Base-by-base conservation (phyloP, 1,139 yeast genomes). In the Protomyces gravidus region DNA sequence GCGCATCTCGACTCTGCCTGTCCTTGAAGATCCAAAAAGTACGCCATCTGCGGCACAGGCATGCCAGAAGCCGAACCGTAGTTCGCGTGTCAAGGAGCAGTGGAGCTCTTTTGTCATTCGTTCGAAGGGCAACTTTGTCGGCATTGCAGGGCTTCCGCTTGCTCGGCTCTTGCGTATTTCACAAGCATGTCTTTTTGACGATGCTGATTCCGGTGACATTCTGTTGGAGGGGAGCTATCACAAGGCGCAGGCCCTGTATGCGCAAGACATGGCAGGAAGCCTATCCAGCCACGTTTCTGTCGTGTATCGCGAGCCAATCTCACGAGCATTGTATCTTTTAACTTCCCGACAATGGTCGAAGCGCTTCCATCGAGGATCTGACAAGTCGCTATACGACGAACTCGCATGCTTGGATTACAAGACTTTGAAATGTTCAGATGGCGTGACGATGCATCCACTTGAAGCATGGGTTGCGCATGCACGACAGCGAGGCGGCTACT, bases 371-470 rank as follows among this genome's bases (percentile, higher is more conserved):
- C 17, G 17, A n/a, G 13, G 23, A 27, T 13, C 17, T 51, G 57
- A 15, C 15, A 26, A 32, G 51, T 13, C 11, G 33, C 26, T 7
- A 11, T n/a, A 46, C 5, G 25, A 27, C 11, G 25, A 27, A 9
- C 36, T 26, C 45, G 48, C 42, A 9, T 27, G 36, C 36, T 26
- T 23, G 15, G 58, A 53, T 25, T 45, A 33, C 13, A 32, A 21
- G 17, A 27, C 51, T 5, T 45, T 21, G 21, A 6, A 30, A n/a
- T 19, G 23, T 5, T 15, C 45, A 6, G 39, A 53, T 27, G 58
- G 58, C n/a, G 58, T 53, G 13, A 50, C 47, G 2, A 33, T 53
- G 47, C 58, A 53, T 46, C 58, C 51, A 13, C 26, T 53, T 23
- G 58, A 32, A 17, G 50, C 36, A 9, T 53, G 36, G 15, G 30